Evolutionary conservation across 306 rosid species (phyloP).

Genomic region (Sphenostylis stenocarpa): DNA sequence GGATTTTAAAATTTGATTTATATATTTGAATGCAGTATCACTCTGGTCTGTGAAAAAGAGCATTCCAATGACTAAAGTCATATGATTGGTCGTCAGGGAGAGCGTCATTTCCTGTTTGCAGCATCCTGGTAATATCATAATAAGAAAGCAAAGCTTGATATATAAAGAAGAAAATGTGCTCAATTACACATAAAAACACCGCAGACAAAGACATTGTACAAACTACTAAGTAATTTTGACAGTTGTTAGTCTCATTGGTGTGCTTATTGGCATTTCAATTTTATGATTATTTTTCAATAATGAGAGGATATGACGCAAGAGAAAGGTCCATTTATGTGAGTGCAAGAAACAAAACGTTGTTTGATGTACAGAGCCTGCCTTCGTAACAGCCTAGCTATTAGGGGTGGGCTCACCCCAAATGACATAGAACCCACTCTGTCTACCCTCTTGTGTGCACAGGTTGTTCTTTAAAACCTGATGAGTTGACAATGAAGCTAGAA

Average conservation of each 20-base stretch:
- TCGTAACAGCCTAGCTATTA: not conserved
- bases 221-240: not conserved
- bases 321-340: not conserved
- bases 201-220: not conserved
- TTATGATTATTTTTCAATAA: not conserved
- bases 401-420: slow-evolving; percentile 6
- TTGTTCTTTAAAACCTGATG: no score
- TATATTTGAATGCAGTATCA: slow-evolving; percentile 71
- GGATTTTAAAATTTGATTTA: slow-evolving; percentile 72
- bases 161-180: not conserved
- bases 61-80: slow-evolving; percentile 73
- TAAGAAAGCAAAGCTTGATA: slow-evolving; percentile 28
- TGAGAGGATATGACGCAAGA: not conserved
- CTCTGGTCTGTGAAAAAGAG: slow-evolving; percentile 51
- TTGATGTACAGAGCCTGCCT: slow-evolving; percentile 7
- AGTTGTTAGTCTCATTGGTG: not conserved
- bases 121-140: slow-evolving; percentile 68
- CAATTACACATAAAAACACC: not conserved
- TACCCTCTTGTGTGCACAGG: slow-evolving; percentile 3
- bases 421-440: slow-evolving; percentile 1
- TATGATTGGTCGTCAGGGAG: slow-evolving; percentile 84
- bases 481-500: not conserved
- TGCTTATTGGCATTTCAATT: slow-evolving; percentile 3
- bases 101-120: slow-evolving; percentile 66
- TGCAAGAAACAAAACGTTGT: slow-evolving; percentile 3